Conservation (phyloP, 768 basidiomycete species). For the Kwoniella dejecticola region DNA sequence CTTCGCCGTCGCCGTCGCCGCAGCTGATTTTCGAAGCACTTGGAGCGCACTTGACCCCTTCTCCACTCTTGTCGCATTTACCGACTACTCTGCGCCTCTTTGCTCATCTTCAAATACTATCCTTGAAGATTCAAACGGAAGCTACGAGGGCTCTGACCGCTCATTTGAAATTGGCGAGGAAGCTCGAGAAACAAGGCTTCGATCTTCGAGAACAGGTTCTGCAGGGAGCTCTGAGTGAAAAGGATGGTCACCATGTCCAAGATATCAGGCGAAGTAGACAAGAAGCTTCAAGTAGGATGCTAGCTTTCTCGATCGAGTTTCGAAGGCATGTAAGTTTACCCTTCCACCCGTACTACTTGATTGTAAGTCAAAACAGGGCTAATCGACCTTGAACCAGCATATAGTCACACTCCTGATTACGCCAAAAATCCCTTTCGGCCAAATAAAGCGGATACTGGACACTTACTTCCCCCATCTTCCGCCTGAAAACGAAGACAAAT, state of each 20-base stretch:
- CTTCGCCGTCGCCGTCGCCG: conserved; percentile 1
- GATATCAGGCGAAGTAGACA: not conserved
- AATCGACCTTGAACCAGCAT: conserved; percentile 16
- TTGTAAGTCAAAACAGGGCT: too few relatives aligned
- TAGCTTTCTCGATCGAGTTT: conserved; percentile 28
- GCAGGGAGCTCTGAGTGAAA: conserved; percentile 14
- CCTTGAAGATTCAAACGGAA: conserved; percentile 14
- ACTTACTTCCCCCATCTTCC: conserved; percentile 26
- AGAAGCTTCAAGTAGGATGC: conserved; percentile 19
- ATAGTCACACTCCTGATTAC: conserved; percentile 21
- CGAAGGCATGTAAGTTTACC: conserved; percentile 24
- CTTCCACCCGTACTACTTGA: not conserved
- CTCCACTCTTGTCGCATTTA: conserved; percentile 9
- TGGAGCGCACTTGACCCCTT: conserved; percentile 15
- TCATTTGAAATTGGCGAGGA: conserved; percentile 8
- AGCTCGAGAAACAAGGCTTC: not conserved
- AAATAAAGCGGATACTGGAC: conserved; percentile 20
- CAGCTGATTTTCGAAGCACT: conserved; percentile 23
- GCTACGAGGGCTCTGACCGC: conserved; percentile 12
- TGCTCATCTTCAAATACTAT: conserved; percentile 32
- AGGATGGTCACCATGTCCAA: conserved; percentile 17
- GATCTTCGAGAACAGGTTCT: not conserved
- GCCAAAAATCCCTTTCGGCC: conserved; percentile 7
- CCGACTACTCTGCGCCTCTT: conserved; percentile 26
- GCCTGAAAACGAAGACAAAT: not conserved